Base-by-base conservation (phyloP, 2,329 filamentous ascomycete genomes). In the Alternaria tenuissima region DNA sequence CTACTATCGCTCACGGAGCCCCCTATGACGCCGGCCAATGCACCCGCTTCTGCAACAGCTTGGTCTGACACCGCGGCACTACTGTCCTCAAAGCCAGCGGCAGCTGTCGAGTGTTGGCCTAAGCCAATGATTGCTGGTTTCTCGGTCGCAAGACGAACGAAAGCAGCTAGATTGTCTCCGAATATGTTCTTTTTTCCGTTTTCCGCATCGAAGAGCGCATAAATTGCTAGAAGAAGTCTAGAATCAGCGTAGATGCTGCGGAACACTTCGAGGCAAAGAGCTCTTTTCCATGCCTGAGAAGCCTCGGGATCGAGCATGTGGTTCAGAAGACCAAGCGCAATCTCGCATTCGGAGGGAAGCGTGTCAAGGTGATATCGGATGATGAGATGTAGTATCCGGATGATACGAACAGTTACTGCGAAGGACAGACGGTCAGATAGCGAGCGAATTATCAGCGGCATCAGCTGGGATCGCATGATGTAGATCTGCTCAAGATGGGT, bases 81-180 rank as follows among this genome's bases (percentile, higher is more conserved):
- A 42, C 81, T 83, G 34, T 84, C 84, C 44, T 85, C 83, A 5
- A 86, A 85, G 8, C 86, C 85, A 0, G 86, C 85, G 6, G 95
- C 93, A 34, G 94, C 87, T 0, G 93, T 94, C 1, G 95, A 98
- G 68, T 96, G 93, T 63, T 92, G 89, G 5, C 94, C 90, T 3
- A 98, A 86, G 0, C 95, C 95, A 63, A 99, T 98, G 26, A 96
- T 84, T 0, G 87, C 83, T 1, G 95, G 95, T 72, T 93, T 97
- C 74, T 99, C 95, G 0, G 93, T 93, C 55, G 94, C 94, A 8
- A 98, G 82, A 14, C 93, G 88, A n/a, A 98, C 95, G 73, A 99
- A 94, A 0, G 91, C 90, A 9, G 92, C 91, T 63, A 95, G 90
- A 61, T 97, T 84, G 58, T 93, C 91, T 69, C 91, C 90, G 22